A percentile compares a stretch with the other conserved stretches of the same genome.
Conservation (phyloP, 805 yeast species). For the Lipomyces lipofer region DNA sequence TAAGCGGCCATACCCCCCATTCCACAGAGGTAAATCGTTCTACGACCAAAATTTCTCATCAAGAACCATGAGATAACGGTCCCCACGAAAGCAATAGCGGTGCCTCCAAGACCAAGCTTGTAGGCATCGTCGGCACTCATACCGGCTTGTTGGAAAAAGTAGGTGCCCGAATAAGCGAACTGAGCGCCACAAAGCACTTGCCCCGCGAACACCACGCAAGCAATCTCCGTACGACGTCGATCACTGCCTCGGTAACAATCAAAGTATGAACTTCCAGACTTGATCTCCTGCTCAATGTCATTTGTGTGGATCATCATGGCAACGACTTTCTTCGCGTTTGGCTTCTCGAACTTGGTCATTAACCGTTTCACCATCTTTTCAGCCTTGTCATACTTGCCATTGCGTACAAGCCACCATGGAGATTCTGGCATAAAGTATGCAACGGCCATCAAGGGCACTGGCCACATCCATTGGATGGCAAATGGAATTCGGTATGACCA, state of each 20-base stretch:
- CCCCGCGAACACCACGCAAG: conserved; percentile 40
- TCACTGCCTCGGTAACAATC: conserved; percentile 17
- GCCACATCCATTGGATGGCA: conserved; percentile 64
- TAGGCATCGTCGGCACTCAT: conserved; percentile 9
- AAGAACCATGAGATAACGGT: conserved; percentile 14
- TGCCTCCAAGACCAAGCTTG: conserved; percentile 1
- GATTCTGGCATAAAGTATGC: conserved; percentile 38
- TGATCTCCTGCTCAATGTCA: conserved; percentile 8
- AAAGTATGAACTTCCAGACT: conserved; percentile 6
- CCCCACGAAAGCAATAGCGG: conserved; percentile 12
- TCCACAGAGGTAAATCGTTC: conserved; percentile 29
- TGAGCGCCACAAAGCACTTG: conserved; percentile 29
- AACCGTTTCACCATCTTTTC: conserved; percentile 33
- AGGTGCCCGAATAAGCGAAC: conserved; percentile 42
- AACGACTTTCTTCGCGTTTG: conserved; percentile 5
- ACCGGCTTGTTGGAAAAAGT: conserved; percentile 48
- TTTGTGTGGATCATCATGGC: conserved; percentile 21
- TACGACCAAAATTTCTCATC: conserved; percentile 12
- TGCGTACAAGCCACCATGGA: conserved; percentile 27
- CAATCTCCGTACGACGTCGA: conserved; percentile 31
- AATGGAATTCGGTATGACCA: conserved; percentile 56
- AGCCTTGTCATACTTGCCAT: conserved; percentile 10
- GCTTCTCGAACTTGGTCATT: not conserved
- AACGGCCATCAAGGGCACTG: conserved; percentile 47
- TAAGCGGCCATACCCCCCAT: conserved; percentile 9